These are phyloP conservation scores for Silybum marianum DNA, from an alignment of 129 eudicot species.

Conservation along the genomic window DNA sequence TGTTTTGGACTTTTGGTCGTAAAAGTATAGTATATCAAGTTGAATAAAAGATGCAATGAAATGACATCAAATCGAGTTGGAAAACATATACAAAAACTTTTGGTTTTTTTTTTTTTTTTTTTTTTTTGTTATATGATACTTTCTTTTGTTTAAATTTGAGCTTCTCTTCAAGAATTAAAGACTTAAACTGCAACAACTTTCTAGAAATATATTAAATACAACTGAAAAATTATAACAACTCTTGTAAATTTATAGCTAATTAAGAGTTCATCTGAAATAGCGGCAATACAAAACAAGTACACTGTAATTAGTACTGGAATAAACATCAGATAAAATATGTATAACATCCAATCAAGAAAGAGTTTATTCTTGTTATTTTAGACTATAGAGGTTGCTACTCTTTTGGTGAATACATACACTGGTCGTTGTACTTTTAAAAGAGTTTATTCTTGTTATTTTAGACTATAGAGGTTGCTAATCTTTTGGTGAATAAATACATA, in stretches of 20 bases:
- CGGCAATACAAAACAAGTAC: not conserved
- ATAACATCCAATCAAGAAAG: not conserved
- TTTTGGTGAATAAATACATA: not conserved
- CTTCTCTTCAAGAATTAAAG: not conserved
- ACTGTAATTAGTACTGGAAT: not conserved
- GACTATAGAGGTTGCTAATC: not conserved
- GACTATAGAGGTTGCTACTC: not conserved
- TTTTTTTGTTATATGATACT: slow-evolving; percentile 4
- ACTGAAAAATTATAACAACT: not conserved
- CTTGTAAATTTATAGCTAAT: not conserved
- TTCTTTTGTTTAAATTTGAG: not conserved
- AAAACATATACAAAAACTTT: not conserved
- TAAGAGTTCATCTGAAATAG: not conserved
- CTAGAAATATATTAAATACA: not conserved
- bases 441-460: not conserved
- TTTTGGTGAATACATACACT: not conserved
- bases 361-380: not conserved
- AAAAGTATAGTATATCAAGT: not conserved
- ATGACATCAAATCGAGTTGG: not conserved
- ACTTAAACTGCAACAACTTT: not conserved
- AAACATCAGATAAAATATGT: not conserved
- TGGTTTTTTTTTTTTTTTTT: not conserved
- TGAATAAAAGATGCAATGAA: not conserved
- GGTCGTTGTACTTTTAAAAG: not conserved
- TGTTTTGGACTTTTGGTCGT: not conserved